A percentile compares a stretch with the other conserved stretches of the same genome.
phyloP scores from a whole-genome alignment of 768 basidiomycete genomes.

The Brasilioporus rufonigricans region DNA sequence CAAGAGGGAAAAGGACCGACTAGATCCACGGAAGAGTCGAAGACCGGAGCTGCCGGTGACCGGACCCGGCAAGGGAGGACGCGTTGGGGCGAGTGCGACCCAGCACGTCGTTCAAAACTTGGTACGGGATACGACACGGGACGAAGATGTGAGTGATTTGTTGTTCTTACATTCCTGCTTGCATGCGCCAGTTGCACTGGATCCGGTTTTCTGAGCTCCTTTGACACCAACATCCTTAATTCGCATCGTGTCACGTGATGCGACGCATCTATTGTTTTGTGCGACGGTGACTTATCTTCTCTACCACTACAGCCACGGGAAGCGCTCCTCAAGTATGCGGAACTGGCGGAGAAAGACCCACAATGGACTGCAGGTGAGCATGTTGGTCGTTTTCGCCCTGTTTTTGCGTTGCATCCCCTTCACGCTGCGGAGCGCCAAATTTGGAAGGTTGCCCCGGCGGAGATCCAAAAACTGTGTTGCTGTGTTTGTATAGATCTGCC shows the following conservation, averaged over 20 bases:
- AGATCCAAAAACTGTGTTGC: slow-evolving; percentile 30
- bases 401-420: background rate
- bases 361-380: slow-evolving; percentile 81
- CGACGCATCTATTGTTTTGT: slow-evolving; percentile 12
- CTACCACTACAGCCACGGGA: slow-evolving; percentile 78
- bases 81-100: slow-evolving; percentile 95
- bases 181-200: background rate
- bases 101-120: slow-evolving; percentile 96
- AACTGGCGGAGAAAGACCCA: slow-evolving; percentile 71
- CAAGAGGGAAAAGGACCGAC: slow-evolving; percentile 83
- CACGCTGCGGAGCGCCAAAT: slow-evolving; percentile 31
- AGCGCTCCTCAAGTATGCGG: slow-evolving; percentile 92
- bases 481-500: slow-evolving; percentile 32
- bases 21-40: slow-evolving; percentile 88
- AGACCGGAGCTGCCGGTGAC: slow-evolving; percentile 90
- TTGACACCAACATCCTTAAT: too few relatives aligned
- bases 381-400: slow-evolving; percentile 11
- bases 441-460: slow-evolving; percentile 30
- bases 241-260: slow-evolving; percentile 14
- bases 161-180: slow-evolving; percentile 5
- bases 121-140: slow-evolving; percentile 85
- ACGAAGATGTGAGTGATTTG: slow-evolving; percentile 84
- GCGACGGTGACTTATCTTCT: slow-evolving; percentile 22
- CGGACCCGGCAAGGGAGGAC: slow-evolving; percentile 90
- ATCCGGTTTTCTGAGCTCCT: background rate